A percentile compares a stretch with the other conserved stretches of the same genome.
phyloP scores from a whole-genome alignment of 768 basidiomycete genomes.

The Ramaria sp. region DNA sequence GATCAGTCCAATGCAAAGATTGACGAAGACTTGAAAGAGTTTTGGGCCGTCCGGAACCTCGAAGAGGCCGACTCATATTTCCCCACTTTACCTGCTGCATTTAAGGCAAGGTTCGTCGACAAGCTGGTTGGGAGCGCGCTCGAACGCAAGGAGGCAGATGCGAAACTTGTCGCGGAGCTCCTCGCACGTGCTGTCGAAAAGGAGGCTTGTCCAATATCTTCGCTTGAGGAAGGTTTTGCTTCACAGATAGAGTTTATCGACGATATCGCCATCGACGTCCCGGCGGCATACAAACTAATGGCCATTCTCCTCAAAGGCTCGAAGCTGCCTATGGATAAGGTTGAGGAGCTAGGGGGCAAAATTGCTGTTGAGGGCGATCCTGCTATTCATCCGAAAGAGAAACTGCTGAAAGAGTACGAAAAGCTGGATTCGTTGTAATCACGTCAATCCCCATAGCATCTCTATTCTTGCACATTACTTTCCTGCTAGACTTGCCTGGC shows the following conservation, averaged over 20 bases:
- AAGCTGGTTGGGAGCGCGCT: slow-evolving; percentile 65
- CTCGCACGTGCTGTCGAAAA: slow-evolving; percentile 55
- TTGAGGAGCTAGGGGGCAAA: slow-evolving; percentile 37
- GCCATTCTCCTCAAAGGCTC: slow-evolving; percentile 66
- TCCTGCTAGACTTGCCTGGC: slow-evolving; percentile 1
- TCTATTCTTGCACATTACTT: not conserved
- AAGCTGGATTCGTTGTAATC: slow-evolving; percentile 13
- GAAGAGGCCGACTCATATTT: slow-evolving; percentile 88
- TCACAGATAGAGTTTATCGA: slow-evolving; percentile 69
- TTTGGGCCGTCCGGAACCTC: slow-evolving; percentile 73
- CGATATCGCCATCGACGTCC: slow-evolving; percentile 84
- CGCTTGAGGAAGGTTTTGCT: slow-evolving; percentile 68
- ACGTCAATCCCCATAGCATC: not conserved
- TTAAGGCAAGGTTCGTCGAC: slow-evolving; percentile 60
- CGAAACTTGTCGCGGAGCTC: slow-evolving; percentile 65
- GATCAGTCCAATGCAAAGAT: slow-evolving; percentile 66
- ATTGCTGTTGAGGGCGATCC: slow-evolving; percentile 27
- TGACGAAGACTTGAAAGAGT: slow-evolving; percentile 74
- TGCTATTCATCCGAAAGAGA: slow-evolving; percentile 23
- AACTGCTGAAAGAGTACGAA: slow-evolving; percentile 19
- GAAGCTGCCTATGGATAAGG: slow-evolving; percentile 29
- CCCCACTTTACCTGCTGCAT: slow-evolving; percentile 51
- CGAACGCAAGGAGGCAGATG: slow-evolving; percentile 75
- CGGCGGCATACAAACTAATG: slow-evolving; percentile 71
- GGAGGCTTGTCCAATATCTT: slow-evolving; percentile 42